Evolutionary conservation across 139 green algal genomes (phyloP).

Genomic region (Picochlorum sp.): DNA sequence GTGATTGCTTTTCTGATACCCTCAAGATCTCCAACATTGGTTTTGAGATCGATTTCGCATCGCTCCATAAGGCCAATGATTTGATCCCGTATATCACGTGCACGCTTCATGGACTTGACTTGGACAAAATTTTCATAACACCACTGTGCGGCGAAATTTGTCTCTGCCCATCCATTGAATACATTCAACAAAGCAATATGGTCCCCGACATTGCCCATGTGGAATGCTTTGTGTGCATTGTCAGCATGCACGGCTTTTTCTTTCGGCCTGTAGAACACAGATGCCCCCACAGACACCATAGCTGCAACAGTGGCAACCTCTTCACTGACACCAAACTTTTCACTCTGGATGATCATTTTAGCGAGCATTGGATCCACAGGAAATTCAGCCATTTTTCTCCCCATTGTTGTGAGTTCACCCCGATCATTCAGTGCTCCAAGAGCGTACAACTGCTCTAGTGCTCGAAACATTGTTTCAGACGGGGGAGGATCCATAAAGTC

Average conservation of each 20-base stretch:
- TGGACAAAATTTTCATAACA: constrained; percentile 98
- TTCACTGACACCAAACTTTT: constrained; percentile 67
- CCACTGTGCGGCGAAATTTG: constrained; percentile 79
- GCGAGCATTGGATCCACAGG: constrained; percentile 92
- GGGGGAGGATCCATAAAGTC: constrained; percentile 99
- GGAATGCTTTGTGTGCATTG: constrained; percentile 86
- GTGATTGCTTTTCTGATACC: constrained; percentile 49
- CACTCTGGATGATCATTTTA: constrained; percentile 84
- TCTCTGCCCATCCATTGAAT: constrained; percentile 81
- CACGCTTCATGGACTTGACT: constrained; percentile 89
- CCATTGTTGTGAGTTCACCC: constrained; percentile 84
- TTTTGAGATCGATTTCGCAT: constrained; percentile 86
- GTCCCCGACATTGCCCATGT: constrained; percentile 71
- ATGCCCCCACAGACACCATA: constrained; percentile 85
- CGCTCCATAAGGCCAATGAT: constrained; percentile 91
- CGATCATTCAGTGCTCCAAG: constrained; percentile 92
- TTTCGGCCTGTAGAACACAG: constrained; percentile 96
- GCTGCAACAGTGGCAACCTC: constrained; percentile 84
- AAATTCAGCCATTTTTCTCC: constrained; percentile 95
- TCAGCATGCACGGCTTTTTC: constrained; percentile 90
- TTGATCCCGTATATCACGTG: constrained; percentile 93
- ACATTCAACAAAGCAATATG: constrained; percentile 90
- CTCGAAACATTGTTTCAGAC: constrained; percentile 81
- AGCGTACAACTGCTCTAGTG: constrained; percentile 94
- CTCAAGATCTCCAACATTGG: constrained; percentile 62